Conservation (phyloP, 441 rosid genomes). For the Bocquillonia castaneifolia region DNA sequence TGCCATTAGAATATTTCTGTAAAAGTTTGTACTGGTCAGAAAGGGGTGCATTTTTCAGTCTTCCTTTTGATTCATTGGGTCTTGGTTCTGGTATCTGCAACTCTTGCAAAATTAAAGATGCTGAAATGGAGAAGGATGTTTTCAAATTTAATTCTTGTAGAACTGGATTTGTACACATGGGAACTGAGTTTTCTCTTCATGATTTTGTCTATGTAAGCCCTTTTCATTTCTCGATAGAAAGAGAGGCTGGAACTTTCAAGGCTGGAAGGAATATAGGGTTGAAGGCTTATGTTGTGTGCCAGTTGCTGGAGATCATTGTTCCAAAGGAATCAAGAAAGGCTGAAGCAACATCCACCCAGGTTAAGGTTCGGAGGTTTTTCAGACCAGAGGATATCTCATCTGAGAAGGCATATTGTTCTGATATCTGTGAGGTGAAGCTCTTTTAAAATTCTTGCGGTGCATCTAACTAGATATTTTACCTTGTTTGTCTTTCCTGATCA, state of each 20-base stretch:
- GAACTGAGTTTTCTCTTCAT: constrained; percentile 42
- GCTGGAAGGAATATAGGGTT: constrained; percentile 75
- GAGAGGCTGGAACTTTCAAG: constrained; percentile 44
- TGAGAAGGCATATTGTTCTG: constrained; percentile 74
- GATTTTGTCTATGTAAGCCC: constrained; percentile 67
- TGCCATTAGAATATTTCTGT: constrained; percentile 67
- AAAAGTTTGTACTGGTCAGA: constrained; percentile 73
- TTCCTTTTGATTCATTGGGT: constrained; percentile 50
- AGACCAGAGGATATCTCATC: constrained; percentile 80
- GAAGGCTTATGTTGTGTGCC: constrained; percentile 67
- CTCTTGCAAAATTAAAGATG: constrained; percentile 48
- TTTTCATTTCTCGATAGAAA: constrained; percentile 34
- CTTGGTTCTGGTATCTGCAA: constrained; percentile 55
- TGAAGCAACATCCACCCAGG: constrained; percentile 36
- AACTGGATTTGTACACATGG: constrained; percentile 40
- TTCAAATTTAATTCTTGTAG: constrained; percentile 36
- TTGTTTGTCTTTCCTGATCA: neutral
- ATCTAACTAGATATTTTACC: neutral
- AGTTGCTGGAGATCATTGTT: constrained; percentile 50
- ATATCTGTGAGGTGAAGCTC: constrained; percentile 62
- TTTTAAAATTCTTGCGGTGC: neutral
- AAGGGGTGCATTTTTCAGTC: constrained; percentile 72
- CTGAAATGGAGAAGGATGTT: constrained; percentile 31
- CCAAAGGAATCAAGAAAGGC: constrained; percentile 30
- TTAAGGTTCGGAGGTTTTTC: constrained; percentile 58